Evolutionary conservation across 2,329 filamentous ascomycete genomes (phyloP), one percentile per base, ranked within the genome.

Genomic region (Eurotiales sp.): DNA sequence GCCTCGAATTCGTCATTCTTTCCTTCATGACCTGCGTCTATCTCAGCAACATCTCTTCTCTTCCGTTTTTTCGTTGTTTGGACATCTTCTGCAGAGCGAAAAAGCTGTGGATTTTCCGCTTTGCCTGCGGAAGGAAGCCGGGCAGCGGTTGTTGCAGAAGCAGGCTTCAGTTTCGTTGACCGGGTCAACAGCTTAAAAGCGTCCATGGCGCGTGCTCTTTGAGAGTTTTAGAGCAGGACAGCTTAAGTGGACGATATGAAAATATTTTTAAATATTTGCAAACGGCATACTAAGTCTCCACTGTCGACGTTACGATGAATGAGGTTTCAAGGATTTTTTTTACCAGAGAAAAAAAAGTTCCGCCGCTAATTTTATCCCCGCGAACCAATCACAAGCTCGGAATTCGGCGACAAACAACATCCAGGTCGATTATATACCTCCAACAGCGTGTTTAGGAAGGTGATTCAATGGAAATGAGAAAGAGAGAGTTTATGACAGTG

Each of bases 141-240:
- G 19, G 55, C 58, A 41, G 62, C 57, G 22, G 53, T 56, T 47
- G 62, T 55, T 4, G 61, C 53, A 52, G 64, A 55, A 41, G 63
- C 50, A 34, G 65, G 41, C 59, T 71, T 74, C 22, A 75, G 57
- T 50, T 72, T 73, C 12, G 71, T 72, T 25, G 72, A 73, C 52
- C 73, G 60, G 8, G 72, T 74, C 52, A 76, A 61, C 42, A 76
- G 60, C 59, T 64, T 72, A 54, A 76, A 72, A 15, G 72, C 71
- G 55, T 76, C 72, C 73, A 76, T 76, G 29, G 50, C 62, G 49
- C 21, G 30, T n/a, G 1, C 4, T 21, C n/a, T 2, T 21, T 19
- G n/a, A 21, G 8, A n/a, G 2, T 19, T 21, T 19, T 2, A 37
- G 8, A 37, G 34, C 34, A 37, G 17, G 17, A 21, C 17, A 19